Base-by-base conservation (phyloP, 805 yeast species). In the Babjeviella inositovora region DNA sequence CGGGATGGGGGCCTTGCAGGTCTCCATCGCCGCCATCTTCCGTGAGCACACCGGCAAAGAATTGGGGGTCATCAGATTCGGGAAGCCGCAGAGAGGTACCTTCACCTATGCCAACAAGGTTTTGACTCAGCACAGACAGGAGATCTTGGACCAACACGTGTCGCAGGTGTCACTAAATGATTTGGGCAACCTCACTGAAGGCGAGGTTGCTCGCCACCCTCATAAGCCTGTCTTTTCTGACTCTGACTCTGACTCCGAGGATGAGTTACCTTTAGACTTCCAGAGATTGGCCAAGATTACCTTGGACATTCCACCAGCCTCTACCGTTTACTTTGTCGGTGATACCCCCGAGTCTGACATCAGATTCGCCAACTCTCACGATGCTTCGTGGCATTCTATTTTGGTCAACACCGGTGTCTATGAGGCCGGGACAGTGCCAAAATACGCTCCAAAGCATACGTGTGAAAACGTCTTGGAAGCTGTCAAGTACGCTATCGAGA, bases 1-100 rank as follows among this genome's bases (percentile, higher is more conserved):
- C 42, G 94, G 94, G 30, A 84, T 82, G 92, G 95, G 95, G 29
- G 94, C 95, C 4, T 57, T 82, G 32, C 93, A 81, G 46, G 84
- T 79, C 18, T 75, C 92, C 11, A 70, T 81, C 39, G 84, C 85
- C 26, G 90, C 93, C 0, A 56, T 82, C 28, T 82, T 70, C 50
- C 65, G 72, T 43, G 92, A 80, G 38, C 82, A 75, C 39, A 80
- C 94, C 2, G 93, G 93, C 28, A 62, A 60, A 32, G 85, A 77
- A 35, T 57, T 82, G 35, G 68, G 70, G 39, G 85, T 77, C 21
- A 77, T 76, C 24, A 57, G 92, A 41, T 82, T 79, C 39, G 94
- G 94, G 40, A 82, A 82, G 47, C 94, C 94, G 1, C 90, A 82
- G 43, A 60, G 72, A 34, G 85, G 85, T 23, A 82, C 94, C 11